Evolutionary conservation across 345 rosid species (phyloP), one percentile per base, ranked within the genome.

Genomic region (Aquilaria malaccensis): DNA sequence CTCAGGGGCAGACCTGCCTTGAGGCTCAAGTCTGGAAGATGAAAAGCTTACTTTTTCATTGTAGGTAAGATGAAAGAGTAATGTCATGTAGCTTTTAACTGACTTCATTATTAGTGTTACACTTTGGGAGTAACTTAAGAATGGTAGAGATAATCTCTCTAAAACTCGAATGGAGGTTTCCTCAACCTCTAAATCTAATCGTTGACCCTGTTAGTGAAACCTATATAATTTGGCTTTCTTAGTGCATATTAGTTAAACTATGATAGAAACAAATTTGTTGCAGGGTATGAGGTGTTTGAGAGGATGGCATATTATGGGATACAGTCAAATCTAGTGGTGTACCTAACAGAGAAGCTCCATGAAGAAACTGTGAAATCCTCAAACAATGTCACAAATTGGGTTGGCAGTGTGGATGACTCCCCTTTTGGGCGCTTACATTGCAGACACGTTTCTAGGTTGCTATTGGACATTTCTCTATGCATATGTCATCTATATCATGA

Each of bases 241-340:
- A 22, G 22, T 22, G 22, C 22, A 22, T 22, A 22, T 22, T 22
- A 22, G 22, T 22, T 22, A 22, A 22, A 22, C 22, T 22, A 1
- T 22, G 22, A 22, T 22, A 22, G 22, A 22, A 22, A 9, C 43
- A 37, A 37, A 49, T 30, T 15, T 10, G 2, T 12, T 55, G 58
- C 33, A 86, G 95, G 73, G 46, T 85, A 85, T 59, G 87, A 85
- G 67, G 71, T 79, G 59, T 83, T 83, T 56, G 96, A 88, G 79
- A 80, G 91, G 62, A 78, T 88, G 84, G 91, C 87, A 6, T 81
- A 67, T 61, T 78, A 81, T 45, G 91, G 96, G 33, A 83, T 88
- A 69, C 81, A 77, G 33, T 60, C 87, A 43, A 88, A 88, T 65
- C 53, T 85, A 6, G 85, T 88, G 55, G 30, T 81, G 55, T 88